phyloP scores from a whole-genome alignment of 2,329 filamentous ascomycete species.

The Amesomyces nigricolor region DNA sequence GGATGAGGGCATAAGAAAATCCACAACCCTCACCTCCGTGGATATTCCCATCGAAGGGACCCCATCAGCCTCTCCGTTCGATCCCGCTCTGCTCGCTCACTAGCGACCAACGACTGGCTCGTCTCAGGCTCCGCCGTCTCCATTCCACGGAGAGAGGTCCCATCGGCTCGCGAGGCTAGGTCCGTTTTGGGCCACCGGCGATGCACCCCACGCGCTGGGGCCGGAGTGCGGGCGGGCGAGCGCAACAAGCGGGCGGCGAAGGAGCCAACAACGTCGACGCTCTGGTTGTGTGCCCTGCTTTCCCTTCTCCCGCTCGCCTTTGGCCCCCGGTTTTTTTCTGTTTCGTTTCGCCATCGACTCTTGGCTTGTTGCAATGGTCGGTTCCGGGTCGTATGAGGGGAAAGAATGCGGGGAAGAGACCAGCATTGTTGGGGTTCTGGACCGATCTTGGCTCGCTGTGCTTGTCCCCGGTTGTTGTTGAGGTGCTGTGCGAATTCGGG shows the following conservation, averaged over 20 bases:
- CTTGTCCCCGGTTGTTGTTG: no score
- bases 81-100: background rate
- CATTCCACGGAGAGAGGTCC: background rate
- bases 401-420: constrained; percentile 13
- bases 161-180: constrained; percentile 2
- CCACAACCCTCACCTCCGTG: background rate
- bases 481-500: no score
- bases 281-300: background rate
- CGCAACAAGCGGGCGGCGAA: no score
- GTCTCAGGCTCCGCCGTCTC: constrained; percentile 1
- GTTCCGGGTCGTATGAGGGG: constrained; percentile 3
- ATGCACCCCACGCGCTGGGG: constrained; percentile 11
- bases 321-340: background rate
- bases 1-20: background rate
- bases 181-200: constrained; percentile 6
- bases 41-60: background rate
- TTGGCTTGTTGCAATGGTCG: constrained; percentile 1
- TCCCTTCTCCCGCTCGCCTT: background rate
- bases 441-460: constrained; percentile 1
- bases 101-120: constrained; percentile 1
- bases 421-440: background rate
- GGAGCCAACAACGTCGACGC: no score
- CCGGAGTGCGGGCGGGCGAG: background rate
- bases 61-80: constrained; percentile 2
- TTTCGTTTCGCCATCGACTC: background rate